Base-by-base conservation (phyloP, 768 basidiomycete genomes). In the Asterophora lycoperdoides region DNA sequence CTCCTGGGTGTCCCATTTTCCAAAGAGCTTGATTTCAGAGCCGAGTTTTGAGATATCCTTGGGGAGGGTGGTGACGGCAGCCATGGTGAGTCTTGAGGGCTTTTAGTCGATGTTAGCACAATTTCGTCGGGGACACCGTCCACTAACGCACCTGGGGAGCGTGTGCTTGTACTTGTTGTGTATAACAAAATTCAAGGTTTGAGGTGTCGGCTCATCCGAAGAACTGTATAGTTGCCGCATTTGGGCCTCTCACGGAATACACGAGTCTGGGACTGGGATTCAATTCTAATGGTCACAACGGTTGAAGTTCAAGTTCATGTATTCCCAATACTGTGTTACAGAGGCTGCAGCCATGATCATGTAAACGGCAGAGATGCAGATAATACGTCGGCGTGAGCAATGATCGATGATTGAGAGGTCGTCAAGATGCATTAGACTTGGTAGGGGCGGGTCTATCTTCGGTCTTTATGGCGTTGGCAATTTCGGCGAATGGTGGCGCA, bases 1-100 rank as follows among this genome's bases (percentile, higher is more conserved):
- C 94, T 93, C 93, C 66, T 92, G 86, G 55, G 93, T 89, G 49
- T 97, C 94, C 96, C 96, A 99, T 78, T 94, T 94, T 65, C 93
- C 93, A 68, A 99, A 99, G 55, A 99, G 84, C 74, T 95, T 96
- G 65, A 98, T 82, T 60, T 91, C 89, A 68, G 79, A 79, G 55
- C 84, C 88, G 59, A 90, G 74, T 69, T 72, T 88, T 53, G 88
- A 85, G 64, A 93, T 77, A 48, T 90, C 88, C 72, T 73, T 89
- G 44, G 89, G 89, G 53, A 93, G 86, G 36, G 88, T 84, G 59
- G 81, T 80, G 53, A 71, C 76, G 51, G 74, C 56, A 55, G 83
- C 78, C 84, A 86, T 86, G 72, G 75, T 77, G 55, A 39, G 46
- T 67, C 62, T 70, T 67, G 65, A 63, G 63, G 64, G 60, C 56